These are phyloP conservation scores for Parachaetomium inaequale DNA, from an alignment of 495 filamentous ascomycete species.

Conservation along the genomic window DNA sequence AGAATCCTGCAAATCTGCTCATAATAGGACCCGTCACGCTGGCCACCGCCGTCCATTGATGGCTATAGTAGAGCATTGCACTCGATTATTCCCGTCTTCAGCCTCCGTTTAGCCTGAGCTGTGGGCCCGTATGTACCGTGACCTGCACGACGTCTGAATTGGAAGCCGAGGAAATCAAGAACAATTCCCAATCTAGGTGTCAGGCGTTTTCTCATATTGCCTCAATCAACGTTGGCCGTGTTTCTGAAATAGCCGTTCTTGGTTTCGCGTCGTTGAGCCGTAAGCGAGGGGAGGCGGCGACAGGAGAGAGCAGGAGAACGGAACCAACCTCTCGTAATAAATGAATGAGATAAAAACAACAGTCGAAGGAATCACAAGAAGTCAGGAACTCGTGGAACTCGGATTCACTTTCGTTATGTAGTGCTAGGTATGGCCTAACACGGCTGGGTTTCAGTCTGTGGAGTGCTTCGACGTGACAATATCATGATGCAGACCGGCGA, in stretches of 20 bases:
- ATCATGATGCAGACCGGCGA: too few relatives aligned
- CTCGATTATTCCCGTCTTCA: not conserved
- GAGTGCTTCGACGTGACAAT: too few relatives aligned
- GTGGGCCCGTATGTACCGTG: not conserved
- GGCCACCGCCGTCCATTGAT: not conserved
- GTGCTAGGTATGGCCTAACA: too few relatives aligned
- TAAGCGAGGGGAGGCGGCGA: not conserved
- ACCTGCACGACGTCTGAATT: not conserved
- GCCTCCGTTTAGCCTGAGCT: slow-evolving; percentile 20
- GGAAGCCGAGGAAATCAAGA: not conserved
- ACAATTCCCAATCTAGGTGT: not conserved
- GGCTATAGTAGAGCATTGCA: not conserved
- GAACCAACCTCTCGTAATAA: not conserved
- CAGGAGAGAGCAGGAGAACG: not conserved
- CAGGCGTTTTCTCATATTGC: not conserved
- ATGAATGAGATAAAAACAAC: not conserved
- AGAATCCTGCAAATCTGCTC: slow-evolving; percentile 8
- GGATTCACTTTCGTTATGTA: too few relatives aligned
- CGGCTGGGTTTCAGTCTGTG: too few relatives aligned
- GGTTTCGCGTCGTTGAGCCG: not conserved
- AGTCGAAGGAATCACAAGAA: too few relatives aligned
- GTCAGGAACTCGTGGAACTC: too few relatives aligned
- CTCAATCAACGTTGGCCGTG: not conserved
- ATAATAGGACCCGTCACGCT: not conserved
- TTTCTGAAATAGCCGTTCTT: slow-evolving; percentile 1